These are phyloP conservation scores for Verbena officinalis DNA, from an alignment of 257 asterid genomes.

Conservation along the genomic window DNA sequence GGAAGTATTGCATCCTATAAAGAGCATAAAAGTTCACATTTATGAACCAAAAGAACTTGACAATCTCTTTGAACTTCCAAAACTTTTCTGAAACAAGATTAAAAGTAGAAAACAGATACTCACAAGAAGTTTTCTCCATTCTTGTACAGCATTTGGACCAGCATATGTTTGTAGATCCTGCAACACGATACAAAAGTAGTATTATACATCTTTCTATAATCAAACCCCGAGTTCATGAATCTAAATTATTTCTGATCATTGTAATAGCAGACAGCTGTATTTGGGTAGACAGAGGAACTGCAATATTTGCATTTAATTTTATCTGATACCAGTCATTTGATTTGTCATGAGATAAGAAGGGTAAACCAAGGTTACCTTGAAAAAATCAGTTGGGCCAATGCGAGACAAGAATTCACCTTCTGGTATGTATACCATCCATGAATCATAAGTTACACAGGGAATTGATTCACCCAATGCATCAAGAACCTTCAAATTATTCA, in stretches of 20 bases:
- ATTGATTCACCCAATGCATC: constrained; percentile 90
- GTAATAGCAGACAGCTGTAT: neutral
- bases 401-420: constrained; percentile 98
- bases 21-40: constrained; percentile 13
- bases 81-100: constrained; percentile 2
- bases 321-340: constrained; percentile 3
- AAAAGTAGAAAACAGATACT: constrained; percentile 34
- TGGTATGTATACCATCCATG: constrained; percentile 95
- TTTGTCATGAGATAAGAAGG: constrained; percentile 21
- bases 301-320: neutral
- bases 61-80: constrained; percentile 7
- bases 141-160: constrained; percentile 78
- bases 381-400: constrained; percentile 94
- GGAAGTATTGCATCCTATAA: constrained; percentile 86
- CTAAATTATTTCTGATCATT: neutral
- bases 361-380: constrained; percentile 53
- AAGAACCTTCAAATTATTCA: constrained; percentile 63
- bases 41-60: constrained; percentile 9
- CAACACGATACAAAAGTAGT: constrained; percentile 17
- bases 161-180: constrained; percentile 93
- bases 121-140: constrained; percentile 97
- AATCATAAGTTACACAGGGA: constrained; percentile 74
- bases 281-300: neutral
- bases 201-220: constrained; percentile 7
- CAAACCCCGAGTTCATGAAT: constrained; percentile 9